Base-by-base conservation (phyloP, 495 filamentous ascomycete species). In the Saxispiralis lemnorum region DNA sequence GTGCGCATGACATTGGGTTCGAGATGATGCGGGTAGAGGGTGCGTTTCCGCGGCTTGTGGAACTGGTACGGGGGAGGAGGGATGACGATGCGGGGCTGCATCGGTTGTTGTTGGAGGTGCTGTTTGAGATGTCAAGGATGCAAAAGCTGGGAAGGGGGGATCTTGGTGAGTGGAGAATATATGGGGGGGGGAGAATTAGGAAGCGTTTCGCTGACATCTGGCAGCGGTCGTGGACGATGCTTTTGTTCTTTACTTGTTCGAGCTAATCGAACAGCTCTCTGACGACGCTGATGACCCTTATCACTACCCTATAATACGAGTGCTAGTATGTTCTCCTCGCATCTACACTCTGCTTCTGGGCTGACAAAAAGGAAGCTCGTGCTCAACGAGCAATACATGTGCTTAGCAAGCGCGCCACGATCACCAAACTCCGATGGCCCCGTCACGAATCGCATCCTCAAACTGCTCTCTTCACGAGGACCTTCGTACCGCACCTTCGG, bases 301-400 rank as follows among this genome's bases (percentile, higher is more conserved):
- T 56, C 89, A 96, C 59, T 96, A 95, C 61, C 81, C 82, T 11
- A 76, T 95, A 18, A 93, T 97, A 53, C 75, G 86, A 43, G 87
- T 96, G 41, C 62, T 97, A 64, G 88, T 94, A 62, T 52, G 66
- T 17, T 7, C 15, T 13, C 24, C 9, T 28, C 4, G 5, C 24
- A n/a, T n/a, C 24, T 28, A 28, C 24, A 4, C 9, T 28, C 24
- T 5, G 24, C 24, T 28, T 28, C 64, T 30, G 20, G n/a, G 7
- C 39, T 30, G 19, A 41, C 18, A 30, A 6, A 21, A 24, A 11
- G 46, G 17, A 56, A 96, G 86, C 73, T 97, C 51, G 86, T 97
- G 36, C 63, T 97, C 50, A 97, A 96, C 60, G 89, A 97, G 56
- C 89, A 97, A 61, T 97, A 93, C 64, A 93, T 97, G 83, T 81